Evolutionary conservation across 2,329 filamentous ascomycete species (phyloP).

Genomic region (Catunica adiposa): DNA sequence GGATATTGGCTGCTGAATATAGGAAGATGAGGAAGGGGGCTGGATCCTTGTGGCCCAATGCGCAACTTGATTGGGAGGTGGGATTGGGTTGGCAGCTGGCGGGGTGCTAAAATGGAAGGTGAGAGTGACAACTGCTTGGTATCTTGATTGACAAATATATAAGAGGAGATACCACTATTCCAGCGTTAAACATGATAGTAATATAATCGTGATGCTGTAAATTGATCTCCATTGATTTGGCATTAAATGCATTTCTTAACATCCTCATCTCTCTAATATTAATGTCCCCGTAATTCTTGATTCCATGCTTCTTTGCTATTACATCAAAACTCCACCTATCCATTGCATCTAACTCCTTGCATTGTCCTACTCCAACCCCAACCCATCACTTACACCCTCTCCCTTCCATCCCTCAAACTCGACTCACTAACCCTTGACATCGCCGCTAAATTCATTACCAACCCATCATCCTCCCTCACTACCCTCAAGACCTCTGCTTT

Average conservation of each 20-base stretch:
- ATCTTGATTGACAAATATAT: too few relatives aligned
- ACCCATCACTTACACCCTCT: not conserved
- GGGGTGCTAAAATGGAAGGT: not conserved
- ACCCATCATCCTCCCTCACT: conserved; percentile 3
- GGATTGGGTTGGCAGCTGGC: not conserved
- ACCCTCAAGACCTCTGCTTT: conserved; percentile 15
- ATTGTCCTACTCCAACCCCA: not conserved
- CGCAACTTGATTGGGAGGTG: not conserved
- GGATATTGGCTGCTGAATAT: too few relatives aligned
- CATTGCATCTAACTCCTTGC: not conserved
- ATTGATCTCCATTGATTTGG: too few relatives aligned
- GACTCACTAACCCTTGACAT: not conserved
- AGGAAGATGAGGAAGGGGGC: too few relatives aligned
- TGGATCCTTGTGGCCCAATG: not conserved
- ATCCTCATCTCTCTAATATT: too few relatives aligned
- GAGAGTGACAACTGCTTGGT: too few relatives aligned
- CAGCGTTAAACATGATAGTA: too few relatives aligned
- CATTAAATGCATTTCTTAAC: too few relatives aligned
- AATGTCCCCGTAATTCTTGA: too few relatives aligned
- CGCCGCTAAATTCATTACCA: conserved; percentile 1
- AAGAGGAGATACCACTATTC: too few relatives aligned
- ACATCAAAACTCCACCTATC: not conserved
- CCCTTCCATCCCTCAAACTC: not conserved
- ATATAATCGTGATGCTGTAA: too few relatives aligned
- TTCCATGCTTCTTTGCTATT: too few relatives aligned